Evolutionary conservation across 2,329 filamentous ascomycete genomes (phyloP), one percentile per base, ranked within the genome.

Genomic region (Pyrenophora tritici-repentis): DNA sequence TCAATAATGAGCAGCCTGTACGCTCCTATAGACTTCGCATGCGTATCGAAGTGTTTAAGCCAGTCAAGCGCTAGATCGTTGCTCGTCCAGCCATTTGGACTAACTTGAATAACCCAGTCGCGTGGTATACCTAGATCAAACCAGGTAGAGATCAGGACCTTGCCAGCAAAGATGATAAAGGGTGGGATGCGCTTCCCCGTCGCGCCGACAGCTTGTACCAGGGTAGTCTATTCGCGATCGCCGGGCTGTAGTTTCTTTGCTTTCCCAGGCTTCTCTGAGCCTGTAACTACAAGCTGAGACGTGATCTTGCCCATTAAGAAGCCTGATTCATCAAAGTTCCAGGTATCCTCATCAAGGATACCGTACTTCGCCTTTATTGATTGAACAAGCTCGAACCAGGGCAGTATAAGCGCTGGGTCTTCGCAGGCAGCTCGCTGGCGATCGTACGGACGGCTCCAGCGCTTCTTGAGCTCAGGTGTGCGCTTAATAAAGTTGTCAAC

Each of bases 221-320:
- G 50, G 12, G 56, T 70, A 53, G 53, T 50, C 50, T 26, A 72
- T 64, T 70, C 59, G 7, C 60, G 55, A 56, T 70, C 61, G 8
- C 67, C 53, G 51, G 56, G 62, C 56, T 68, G 50, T 10, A 61
- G 50, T 13, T 6, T 24, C 17, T 62, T 67, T 35, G 35, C 55
- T 38, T 47, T 51, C 33, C 48, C 18, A 13, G 10, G 10, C 33
- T 43, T 38, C 37, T 70, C 53, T 35, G 57, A 48, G 22, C 48
- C 42, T 53, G 58, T 71, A 38, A 73, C 47, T 36, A 73, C 62
- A 7, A 3, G 9, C 13, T 45, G 17, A 12, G 50, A 41, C 2
- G 13, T 45, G 43, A 70, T 71, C 14, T 67, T 51, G 42, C 67
- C 68, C 37, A 73, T 71, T 32, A 67, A 53, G 58, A 72, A 73